Conservation (phyloP, 129 eudicot genomes). For the Helianthus annuus region HanXRQr2.0-SUNRISE NC_035446.2:155897735-155898234, state of each 20-base stretch:
- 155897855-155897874: constrained; percentile 61
- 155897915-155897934: neutral
- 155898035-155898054: constrained; percentile 35
- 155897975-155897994: constrained; percentile 27
- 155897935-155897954: constrained; percentile 13
- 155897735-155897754: constrained; percentile 52
- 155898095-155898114: neutral
- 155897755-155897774: constrained; percentile 60
- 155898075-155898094: no score
- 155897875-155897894: constrained; percentile 49
- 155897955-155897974: constrained; percentile 31
- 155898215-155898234: neutral
- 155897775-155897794: constrained; percentile 58
- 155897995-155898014: constrained; percentile 42
- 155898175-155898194: constrained; percentile 24
- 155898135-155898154: constrained; percentile 1
- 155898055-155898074: constrained; percentile 10
- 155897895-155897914: constrained; percentile 25
- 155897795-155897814: constrained; percentile 59
- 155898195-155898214: constrained; percentile 11
- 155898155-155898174: constrained; percentile 20
- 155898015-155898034: constrained; percentile 29
- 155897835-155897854: constrained; percentile 56
- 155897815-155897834: constrained; percentile 61
- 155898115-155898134: neutral